Conservation (phyloP, 1,139 yeast species). For the Scheffersomyces illinoinensis region DNA sequence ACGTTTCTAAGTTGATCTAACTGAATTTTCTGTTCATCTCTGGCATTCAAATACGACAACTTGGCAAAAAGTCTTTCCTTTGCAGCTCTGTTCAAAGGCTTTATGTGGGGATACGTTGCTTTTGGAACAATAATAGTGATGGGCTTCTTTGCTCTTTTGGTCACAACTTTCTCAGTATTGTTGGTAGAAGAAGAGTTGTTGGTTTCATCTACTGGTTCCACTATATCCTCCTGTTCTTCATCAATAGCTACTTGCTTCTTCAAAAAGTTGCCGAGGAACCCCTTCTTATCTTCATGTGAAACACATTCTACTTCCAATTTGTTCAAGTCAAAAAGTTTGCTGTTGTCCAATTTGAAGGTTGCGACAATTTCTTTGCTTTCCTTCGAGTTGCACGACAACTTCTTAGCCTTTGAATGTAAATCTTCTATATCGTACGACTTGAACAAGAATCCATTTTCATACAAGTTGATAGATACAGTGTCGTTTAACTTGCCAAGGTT, state of each 20-base stretch:
- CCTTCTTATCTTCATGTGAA: slow-evolving; percentile 16
- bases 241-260: slow-evolving; percentile 19
- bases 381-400: slow-evolving; percentile 45
- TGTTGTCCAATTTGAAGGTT: slow-evolving; percentile 47
- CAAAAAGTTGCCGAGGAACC: slow-evolving; percentile 31
- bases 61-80: slow-evolving; percentile 30
- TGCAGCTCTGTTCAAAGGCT: slow-evolving; percentile 47
- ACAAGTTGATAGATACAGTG: slow-evolving; percentile 44
- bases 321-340: slow-evolving; percentile 50
- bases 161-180: slow-evolving; percentile 8
- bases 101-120: slow-evolving; percentile 37
- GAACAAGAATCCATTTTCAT: slow-evolving; percentile 55
- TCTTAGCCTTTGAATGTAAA: slow-evolving; percentile 35
- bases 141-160: slow-evolving; percentile 11
- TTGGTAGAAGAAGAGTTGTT: slow-evolving; percentile 18
- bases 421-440: slow-evolving; percentile 35
- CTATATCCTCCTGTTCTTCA: slow-evolving; percentile 13
- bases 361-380: slow-evolving; percentile 36
- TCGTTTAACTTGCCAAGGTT: slow-evolving; percentile 34
- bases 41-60: slow-evolving; percentile 34
- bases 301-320: slow-evolving; percentile 44
- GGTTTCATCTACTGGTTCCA: slow-evolving; percentile 6
- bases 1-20: slow-evolving; percentile 53
- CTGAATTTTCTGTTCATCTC: slow-evolving; percentile 49
- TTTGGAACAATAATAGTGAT: slow-evolving; percentile 26